These are phyloP conservation scores for Borovskyia barvae DNA, from an alignment of 208 protist species.

Conservation along the genomic window DNA sequence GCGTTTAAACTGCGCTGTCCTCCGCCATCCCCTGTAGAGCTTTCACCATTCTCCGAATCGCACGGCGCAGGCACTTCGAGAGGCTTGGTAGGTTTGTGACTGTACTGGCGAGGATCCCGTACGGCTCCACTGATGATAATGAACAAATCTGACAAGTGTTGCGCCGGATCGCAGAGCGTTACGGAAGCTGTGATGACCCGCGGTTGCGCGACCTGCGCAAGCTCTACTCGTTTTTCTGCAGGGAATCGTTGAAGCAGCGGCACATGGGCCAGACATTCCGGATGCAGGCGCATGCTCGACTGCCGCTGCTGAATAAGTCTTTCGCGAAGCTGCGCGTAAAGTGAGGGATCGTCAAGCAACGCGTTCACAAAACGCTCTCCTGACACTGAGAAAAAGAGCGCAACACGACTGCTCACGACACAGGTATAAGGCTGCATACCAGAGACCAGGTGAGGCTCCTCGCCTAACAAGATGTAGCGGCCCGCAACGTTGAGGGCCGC, in stretches of 20 bases:
- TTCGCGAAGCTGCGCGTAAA: constrained; percentile 63
- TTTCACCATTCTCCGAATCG: constrained; percentile 20
- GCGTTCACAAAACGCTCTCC: constrained; percentile 74
- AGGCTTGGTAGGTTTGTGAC: constrained; percentile 39
- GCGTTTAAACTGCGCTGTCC: constrained; percentile 7
- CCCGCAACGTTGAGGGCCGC: constrained; percentile 41
- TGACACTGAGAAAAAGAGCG: constrained; percentile 65
- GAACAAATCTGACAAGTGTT: constrained; percentile 70
- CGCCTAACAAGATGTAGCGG: constrained; percentile 81
- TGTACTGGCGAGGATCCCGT: constrained; percentile 66
- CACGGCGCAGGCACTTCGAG: constrained; percentile 35
- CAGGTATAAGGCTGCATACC: constrained; percentile 71
- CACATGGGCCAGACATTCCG: constrained; percentile 50
- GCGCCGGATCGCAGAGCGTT: constrained; percentile 73
- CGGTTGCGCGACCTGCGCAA: constrained; percentile 52
- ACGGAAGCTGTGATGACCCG: constrained; percentile 57
- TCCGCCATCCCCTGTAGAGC: constrained; percentile 8
- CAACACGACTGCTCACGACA: constrained; percentile 64
- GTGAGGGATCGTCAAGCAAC: constrained; percentile 74
- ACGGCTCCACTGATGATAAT: constrained; percentile 64
- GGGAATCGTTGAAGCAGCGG: constrained; percentile 71
- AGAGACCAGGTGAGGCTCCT: constrained; percentile 82
- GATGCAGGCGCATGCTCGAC: constrained; percentile 64
- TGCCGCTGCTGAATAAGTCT: constrained; percentile 47
- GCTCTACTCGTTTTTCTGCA: constrained; percentile 31